These are phyloP conservation scores for Kregervanrija delftensis DNA, from an alignment of 805 yeast species.

Conservation along the genomic window DNA sequence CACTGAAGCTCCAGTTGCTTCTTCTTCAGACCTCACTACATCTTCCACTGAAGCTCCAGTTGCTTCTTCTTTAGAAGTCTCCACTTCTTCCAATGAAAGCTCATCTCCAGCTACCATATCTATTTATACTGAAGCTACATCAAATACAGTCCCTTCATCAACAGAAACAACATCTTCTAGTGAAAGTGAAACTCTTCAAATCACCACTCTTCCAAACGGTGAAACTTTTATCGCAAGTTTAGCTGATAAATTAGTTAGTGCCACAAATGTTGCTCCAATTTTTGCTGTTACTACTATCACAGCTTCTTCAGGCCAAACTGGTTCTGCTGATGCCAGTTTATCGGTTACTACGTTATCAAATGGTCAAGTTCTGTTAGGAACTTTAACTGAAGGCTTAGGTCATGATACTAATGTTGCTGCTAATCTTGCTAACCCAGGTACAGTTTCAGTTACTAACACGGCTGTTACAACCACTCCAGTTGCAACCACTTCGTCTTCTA, in stretches of 20 bases:
- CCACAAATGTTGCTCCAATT: constrained; percentile 8
- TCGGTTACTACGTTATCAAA: constrained; percentile 4
- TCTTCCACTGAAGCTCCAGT: neutral
- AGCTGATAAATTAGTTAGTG: neutral
- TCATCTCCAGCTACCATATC: no score
- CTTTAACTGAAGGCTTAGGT: constrained; percentile 9
- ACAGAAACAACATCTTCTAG: neutral
- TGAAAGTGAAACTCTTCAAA: neutral
- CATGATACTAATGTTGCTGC: constrained; percentile 8
- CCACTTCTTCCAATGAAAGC: no score
- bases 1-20: neutral
- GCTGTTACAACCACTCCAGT: constrained; percentile 16
- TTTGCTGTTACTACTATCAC: constrained; percentile 13
- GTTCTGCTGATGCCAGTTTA: constrained; percentile 9
- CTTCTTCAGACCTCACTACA: constrained; percentile 1
- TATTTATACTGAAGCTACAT: no score
- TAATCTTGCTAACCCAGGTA: constrained; percentile 10
- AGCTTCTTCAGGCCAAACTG: constrained; percentile 10
- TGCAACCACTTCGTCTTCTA: constrained; percentile 11
- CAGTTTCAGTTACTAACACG: constrained; percentile 16
- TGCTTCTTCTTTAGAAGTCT: constrained; percentile 1
- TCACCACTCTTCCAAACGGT: constrained; percentile 9
- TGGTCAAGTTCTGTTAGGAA: constrained; percentile 5
- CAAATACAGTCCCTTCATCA: no score
- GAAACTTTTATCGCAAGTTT: constrained; percentile 8